Evolutionary conservation across 2,329 filamentous ascomycete genomes (phyloP).

Genomic region (Westerdykella ornata): DNA sequence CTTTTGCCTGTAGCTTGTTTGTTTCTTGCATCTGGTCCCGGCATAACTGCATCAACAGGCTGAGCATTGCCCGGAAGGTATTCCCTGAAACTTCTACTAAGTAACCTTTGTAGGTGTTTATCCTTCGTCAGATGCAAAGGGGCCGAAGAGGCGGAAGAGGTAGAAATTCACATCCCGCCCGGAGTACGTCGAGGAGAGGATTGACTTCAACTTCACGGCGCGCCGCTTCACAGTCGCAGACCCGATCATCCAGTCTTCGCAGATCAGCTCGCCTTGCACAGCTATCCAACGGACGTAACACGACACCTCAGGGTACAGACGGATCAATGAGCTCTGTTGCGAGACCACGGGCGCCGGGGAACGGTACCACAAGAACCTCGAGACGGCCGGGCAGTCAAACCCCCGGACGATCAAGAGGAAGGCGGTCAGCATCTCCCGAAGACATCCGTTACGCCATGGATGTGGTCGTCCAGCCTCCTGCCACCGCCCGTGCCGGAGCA

Average conservation of each 20-base stretch:
- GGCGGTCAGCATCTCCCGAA: conserved; percentile 19
- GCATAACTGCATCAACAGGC: conserved; percentile 17
- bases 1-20: conserved; percentile 12
- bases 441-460: conserved; percentile 36
- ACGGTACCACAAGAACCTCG: conserved; percentile 24
- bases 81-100: conserved; percentile 23
- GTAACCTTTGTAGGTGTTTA: conserved; percentile 20
- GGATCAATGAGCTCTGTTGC: conserved; percentile 35
- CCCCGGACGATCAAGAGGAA: conserved; percentile 21
- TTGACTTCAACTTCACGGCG: conserved; percentile 20
- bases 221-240: conserved; percentile 12
- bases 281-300: conserved; percentile 20
- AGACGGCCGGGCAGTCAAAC: conserved; percentile 21
- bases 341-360: conserved; percentile 29
- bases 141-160: conserved; percentile 30
- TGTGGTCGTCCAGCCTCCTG: conserved; percentile 33
- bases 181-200: conserved; percentile 20
- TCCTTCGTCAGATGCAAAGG: conserved; percentile 35
- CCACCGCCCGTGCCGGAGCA: conserved; percentile 28
- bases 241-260: conserved; percentile 19
- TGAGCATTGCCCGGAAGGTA: conserved; percentile 15
- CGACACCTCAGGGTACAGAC: conserved; percentile 5
- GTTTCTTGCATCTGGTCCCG: conserved; percentile 8
- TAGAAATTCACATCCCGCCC: conserved; percentile 28
- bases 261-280: conserved; percentile 30